Conservation (phyloP, 768 basidiomycete species). For the Mrakia blollopis region DNA sequence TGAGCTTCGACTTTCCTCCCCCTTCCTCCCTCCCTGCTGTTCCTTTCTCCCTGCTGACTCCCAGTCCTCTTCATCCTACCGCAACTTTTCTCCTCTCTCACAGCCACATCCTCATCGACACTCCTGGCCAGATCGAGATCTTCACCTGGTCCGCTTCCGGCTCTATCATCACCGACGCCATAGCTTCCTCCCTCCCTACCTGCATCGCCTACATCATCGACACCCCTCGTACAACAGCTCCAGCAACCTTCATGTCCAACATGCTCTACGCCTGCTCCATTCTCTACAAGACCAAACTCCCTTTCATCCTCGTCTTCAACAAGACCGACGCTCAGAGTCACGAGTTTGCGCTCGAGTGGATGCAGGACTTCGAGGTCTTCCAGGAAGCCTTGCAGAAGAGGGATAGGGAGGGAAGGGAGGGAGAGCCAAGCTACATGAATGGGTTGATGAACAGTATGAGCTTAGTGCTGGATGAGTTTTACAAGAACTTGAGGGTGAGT, state of each 20-base stretch:
- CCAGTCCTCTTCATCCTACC: background rate
- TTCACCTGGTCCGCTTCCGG: conserved; percentile 99
- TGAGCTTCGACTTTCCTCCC: background rate
- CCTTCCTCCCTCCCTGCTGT: background rate
- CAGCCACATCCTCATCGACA: conserved; percentile 92
- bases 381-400: conserved; percentile 68
- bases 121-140: conserved; percentile 98
- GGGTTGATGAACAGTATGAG: conserved; percentile 99
- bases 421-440: conserved; percentile 89
- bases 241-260: conserved; percentile 98
- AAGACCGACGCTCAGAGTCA: conserved; percentile 87
- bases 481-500: conserved; percentile 83
- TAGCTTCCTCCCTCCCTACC: conserved; percentile 87
- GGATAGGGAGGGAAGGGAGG: conserved; percentile 51
- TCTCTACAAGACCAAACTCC: conserved; percentile 93
- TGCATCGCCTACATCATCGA: conserved; percentile 97
- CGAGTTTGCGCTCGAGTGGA: conserved; percentile 92
- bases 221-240: conserved; percentile 80
- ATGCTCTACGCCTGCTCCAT: conserved; percentile 99
- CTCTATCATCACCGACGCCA: conserved; percentile 94
- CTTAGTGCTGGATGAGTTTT: conserved; percentile 94
- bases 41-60: background rate
- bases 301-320: conserved; percentile 97
- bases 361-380: conserved; percentile 94
- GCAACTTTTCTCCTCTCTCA: too few relatives aligned